Evolutionary conservation across 1,139 yeast genomes (phyloP), one percentile per base, ranked within the genome.

Genomic region (Geotrichum citri-aurantii): DNA sequence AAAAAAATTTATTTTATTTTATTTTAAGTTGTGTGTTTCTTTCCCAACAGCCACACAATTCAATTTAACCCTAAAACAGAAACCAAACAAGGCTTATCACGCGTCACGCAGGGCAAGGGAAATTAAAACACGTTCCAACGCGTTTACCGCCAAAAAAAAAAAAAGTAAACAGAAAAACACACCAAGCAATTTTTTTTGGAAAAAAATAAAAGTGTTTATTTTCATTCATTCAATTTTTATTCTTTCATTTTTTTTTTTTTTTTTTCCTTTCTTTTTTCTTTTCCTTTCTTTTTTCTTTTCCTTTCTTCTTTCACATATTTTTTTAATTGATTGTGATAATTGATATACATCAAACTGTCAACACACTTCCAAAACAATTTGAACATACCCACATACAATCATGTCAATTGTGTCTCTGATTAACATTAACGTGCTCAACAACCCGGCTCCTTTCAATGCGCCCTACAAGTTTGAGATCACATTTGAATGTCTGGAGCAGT

Each of bases 391-490:
- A 24, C 10, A 12, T 17, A 27, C 26, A 26, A 54, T 33, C 33
- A 92, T 93, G 99, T 92, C 98, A 12, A 92, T 92, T 63, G 98
- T 93, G 5, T 92, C 98, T 50, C 78, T 93, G 61, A 78, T 93
- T 59, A 97, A 97, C 60, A 91, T 93, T 62, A 89, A 89, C 68
- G 97, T 93, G 44, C 80, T 93, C 62, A 93, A 90, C 72, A 95
- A 95, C 68, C 99, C 99, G 1, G 98, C 98, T 14, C 85, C 87
- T 65, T 95, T 93, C 77, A 80, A 89, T 7, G 97, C 89, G 66
- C 90, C 97, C 1, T 95, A 93, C 68, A 95, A 93, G 72, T 92
- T 93, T 69, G 98, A 95, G 73, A 93, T 93, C 73, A 93, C 99
- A 0, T 93, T 93, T 70, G 99, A 93, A 73, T 93, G 99, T 71